These are phyloP conservation scores for Tarenaya hassleriana DNA, from an alignment of 345 rosid genomes.

Conservation along the genomic window DNA sequence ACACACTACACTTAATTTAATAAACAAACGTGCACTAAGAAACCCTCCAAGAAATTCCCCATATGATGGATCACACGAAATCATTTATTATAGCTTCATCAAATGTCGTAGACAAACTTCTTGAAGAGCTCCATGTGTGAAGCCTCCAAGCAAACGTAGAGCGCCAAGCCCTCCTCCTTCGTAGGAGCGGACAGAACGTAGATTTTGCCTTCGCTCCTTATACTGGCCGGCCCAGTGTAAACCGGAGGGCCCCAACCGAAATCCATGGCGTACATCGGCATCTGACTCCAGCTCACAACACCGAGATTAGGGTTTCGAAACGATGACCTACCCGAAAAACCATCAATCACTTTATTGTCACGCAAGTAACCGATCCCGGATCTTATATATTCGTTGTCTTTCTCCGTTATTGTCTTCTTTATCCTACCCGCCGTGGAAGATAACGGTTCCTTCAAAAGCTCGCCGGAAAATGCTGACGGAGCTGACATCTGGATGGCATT, in stretches of 20 bases:
- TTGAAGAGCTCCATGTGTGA: conserved; percentile 41
- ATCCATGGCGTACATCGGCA: conserved; percentile 43
- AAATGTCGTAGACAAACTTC: conserved; percentile 31
- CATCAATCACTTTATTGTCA: not conserved
- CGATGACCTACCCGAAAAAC: not conserved
- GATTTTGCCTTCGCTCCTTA: conserved; percentile 34
- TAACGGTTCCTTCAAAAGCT: conserved; percentile 22
- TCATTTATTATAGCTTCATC: too few species aligned
- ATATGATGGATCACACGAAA: too few species aligned
- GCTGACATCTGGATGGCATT: conserved; percentile 19
- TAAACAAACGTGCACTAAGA: too few species aligned
- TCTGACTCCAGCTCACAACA: conserved; percentile 39
- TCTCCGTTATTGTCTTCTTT: not conserved
- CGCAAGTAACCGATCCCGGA: conserved; percentile 21
- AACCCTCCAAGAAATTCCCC: too few species aligned
- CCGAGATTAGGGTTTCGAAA: conserved; percentile 39
- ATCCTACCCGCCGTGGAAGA: conserved; percentile 10
- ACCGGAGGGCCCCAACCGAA: conserved; percentile 55
- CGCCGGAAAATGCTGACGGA: not conserved
- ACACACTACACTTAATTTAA: too few species aligned
- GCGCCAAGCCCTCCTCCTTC: conserved; percentile 38
- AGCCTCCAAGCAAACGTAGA: conserved; percentile 33
- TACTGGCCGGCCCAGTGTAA: conserved; percentile 41
- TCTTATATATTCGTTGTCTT: conserved; percentile 28
- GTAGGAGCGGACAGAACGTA: conserved; percentile 36